phyloP scores from a whole-genome alignment of 441 rosid species.

The Raphanus hybrid region DNA sequence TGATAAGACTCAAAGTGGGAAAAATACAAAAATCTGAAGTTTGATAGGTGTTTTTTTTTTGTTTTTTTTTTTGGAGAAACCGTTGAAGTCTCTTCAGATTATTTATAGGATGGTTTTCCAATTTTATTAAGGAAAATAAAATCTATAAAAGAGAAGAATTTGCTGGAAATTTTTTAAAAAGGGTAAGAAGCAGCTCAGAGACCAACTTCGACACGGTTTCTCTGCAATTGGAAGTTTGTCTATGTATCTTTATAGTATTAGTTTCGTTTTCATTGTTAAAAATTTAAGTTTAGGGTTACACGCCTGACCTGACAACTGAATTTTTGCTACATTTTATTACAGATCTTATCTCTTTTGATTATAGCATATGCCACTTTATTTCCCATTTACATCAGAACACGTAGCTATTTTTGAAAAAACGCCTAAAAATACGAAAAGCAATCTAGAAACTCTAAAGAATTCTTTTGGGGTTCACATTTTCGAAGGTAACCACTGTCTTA shows the following conservation, averaged over 20 bases:
- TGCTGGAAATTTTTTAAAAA: background rate
- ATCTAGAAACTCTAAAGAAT: slow-evolving; percentile 10
- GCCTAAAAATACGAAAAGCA: slow-evolving; percentile 25
- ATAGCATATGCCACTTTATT: slow-evolving; percentile 28
- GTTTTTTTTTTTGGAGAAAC: too few relatives aligned
- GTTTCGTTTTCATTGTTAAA: background rate
- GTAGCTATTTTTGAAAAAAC: slow-evolving; percentile 14
- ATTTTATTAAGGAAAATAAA: background rate
- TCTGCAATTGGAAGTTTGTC: slow-evolving; percentile 40
- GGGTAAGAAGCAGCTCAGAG: slow-evolving; percentile 36
- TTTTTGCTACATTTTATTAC: slow-evolving; percentile 31
- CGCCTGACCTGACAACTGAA: slow-evolving; percentile 30
- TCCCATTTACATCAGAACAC: slow-evolving; percentile 28
- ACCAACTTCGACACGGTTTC: slow-evolving; percentile 55
- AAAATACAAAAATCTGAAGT: background rate
- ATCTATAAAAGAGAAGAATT: too few relatives aligned
- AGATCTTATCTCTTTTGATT: background rate
- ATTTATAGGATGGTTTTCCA: slow-evolving; percentile 14
- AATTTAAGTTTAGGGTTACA: slow-evolving; percentile 22
- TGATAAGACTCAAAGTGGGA: background rate
- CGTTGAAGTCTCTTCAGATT: background rate
- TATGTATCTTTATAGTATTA: slow-evolving; percentile 4
- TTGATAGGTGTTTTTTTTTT: background rate
- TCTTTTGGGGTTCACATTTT: slow-evolving; percentile 1
- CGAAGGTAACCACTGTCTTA: background rate